Evolutionary conservation across 306 rosid species (phyloP), one percentile per base, ranked within the genome.

Genomic region (Cajanus cajan): DNA sequence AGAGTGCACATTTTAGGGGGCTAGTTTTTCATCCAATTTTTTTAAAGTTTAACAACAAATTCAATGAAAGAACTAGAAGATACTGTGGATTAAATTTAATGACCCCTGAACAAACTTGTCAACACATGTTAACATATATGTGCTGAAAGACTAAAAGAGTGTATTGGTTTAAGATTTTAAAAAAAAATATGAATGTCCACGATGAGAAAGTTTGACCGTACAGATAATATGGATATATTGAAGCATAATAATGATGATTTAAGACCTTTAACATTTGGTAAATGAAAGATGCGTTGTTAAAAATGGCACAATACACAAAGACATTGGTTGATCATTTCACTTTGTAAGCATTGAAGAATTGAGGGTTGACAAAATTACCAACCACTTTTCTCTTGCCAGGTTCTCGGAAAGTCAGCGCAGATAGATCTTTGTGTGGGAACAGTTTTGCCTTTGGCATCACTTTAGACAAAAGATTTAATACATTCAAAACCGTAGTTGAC

Each of bases 391-490:
- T 87, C 84, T 95, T 95, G 83, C 82, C 64, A 3, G 72, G 82
- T 25, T 95, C 99, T 82, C 96, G 82, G 82, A 91, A 84, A 65
- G 85, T 88, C 68, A 93, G 84, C 81, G 31, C 79, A 31, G 90
- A 82, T 55, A 91, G 78, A 79, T 95, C 98, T 78, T 81, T 85
- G 55, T 82, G 70, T 0, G 98, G 98, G 22, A 92, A 66, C 71
- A 95, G 90, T 81, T 95, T 95, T 65, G 94, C 95, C 82, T 90
- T 87, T 31, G 96, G 98, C 82, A 85, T 33, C 78, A 87, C 82
- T 25, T 82, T 89, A 59, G 99, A 90, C 90, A 93, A 63, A 44
- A 86, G 68, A 48, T 57, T 84, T 45, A 93, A 62, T 34, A 21
- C 82, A 74, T 84, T 93, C 90, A 82, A 82, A 74, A 87, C 83